Percentiles rank a stretch among this genome's conserved stretches.
These are phyloP conservation scores for Cytospora leucostoma DNA, from an alignment of 2,329 filamentous ascomycete genomes.

Conservation along the genomic window DNA sequence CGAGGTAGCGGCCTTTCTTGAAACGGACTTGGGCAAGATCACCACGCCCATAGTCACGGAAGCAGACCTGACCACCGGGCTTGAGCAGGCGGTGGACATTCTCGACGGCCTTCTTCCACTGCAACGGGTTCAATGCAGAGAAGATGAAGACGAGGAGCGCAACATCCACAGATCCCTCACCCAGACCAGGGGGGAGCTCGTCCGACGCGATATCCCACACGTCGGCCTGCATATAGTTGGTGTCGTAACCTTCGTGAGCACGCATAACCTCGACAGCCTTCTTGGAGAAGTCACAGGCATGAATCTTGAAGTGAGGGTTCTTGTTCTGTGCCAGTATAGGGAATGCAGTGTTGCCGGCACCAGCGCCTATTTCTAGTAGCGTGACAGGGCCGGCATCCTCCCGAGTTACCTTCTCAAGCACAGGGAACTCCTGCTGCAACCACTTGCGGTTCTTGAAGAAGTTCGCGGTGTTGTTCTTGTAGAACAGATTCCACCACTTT, in stretches of 20 bases:
- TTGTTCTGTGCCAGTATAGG: constrained; percentile 82
- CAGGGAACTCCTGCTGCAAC: constrained; percentile 92
- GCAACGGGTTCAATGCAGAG: constrained; percentile 79
- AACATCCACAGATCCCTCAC: constrained; percentile 81
- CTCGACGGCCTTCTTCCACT: constrained; percentile 80
- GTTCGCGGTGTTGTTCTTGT: constrained; percentile 94
- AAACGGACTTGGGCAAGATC: constrained; percentile 96
- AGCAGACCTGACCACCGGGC: constrained; percentile 89
- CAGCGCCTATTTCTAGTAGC: constrained; percentile 88
- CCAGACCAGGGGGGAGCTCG: constrained; percentile 73
- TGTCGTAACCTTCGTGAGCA: constrained; percentile 72
- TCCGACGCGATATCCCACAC: constrained; percentile 88
- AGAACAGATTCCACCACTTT: constrained; percentile 98
- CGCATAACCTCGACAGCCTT: constrained; percentile 94
- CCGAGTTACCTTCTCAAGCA: constrained; percentile 74
- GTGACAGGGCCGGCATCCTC: constrained; percentile 68
- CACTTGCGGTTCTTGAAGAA: constrained; percentile 99
- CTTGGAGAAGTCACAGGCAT: constrained; percentile 96
- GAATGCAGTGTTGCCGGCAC: constrained; percentile 95
- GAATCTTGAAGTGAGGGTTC: constrained; percentile 78
- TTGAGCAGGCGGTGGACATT: constrained; percentile 85
- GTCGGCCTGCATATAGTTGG: constrained; percentile 75
- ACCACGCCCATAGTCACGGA: constrained; percentile 94
- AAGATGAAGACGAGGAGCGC: constrained; percentile 97
- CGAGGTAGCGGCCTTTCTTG: constrained; percentile 90